These are phyloP conservation scores for Aspergillus taichungensis DNA, from an alignment of 495 filamentous ascomycete genomes.

Conservation along the genomic window DNA sequence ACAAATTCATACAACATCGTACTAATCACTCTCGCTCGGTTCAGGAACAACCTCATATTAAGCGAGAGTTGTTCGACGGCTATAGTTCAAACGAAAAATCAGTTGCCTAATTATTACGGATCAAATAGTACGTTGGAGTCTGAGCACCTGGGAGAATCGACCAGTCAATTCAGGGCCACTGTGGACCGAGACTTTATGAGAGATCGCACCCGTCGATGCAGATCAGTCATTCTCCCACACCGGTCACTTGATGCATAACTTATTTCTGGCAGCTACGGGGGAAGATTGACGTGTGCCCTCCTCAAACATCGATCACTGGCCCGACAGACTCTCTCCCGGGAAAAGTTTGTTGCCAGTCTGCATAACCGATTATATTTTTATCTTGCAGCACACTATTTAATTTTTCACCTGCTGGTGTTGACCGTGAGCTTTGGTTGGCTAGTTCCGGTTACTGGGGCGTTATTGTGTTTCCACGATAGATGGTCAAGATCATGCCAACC, in stretches of 20 bases:
- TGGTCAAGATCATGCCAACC: background rate
- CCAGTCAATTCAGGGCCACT: slow-evolving; percentile 2
- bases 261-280: background rate
- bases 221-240: slow-evolving; percentile 10
- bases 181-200: slow-evolving; percentile 7
- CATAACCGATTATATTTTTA: slow-evolving; percentile 3
- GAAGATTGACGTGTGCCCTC: too few relatives aligned
- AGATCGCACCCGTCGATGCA: slow-evolving; percentile 4
- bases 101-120: too few relatives aligned
- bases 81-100: too few relatives aligned
- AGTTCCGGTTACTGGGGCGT: too few relatives aligned
- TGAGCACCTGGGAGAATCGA: slow-evolving; percentile 11
- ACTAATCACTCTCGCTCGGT: too few relatives aligned
- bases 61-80: too few relatives aligned
- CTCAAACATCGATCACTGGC: background rate
- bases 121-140: background rate
- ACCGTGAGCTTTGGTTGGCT: background rate
- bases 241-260: slow-evolving; percentile 10
- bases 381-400: slow-evolving; percentile 11
- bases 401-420: slow-evolving; percentile 1
- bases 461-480: too few relatives aligned
- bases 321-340: slow-evolving; percentile 1
- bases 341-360: background rate
- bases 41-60: too few relatives aligned
- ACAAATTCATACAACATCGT: too few relatives aligned